phyloP scores from a whole-genome alignment of 163 green algal genomes.

The Coccomyxa subellipsoidea region DNA sequence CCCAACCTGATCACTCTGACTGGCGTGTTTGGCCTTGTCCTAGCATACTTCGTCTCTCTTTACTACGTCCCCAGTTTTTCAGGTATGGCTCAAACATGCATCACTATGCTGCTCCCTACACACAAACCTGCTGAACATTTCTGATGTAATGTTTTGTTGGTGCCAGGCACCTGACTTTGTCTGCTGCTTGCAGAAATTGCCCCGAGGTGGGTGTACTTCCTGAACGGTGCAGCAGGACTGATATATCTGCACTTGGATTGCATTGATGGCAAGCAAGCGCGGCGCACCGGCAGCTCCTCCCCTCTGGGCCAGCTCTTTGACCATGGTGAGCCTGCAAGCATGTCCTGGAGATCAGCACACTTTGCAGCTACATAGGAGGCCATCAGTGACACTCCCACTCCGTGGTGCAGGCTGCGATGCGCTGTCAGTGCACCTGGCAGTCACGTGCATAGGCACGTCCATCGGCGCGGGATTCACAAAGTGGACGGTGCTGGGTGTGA shows the following conservation, averaged over 20 bases:
- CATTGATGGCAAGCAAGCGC: slow-evolving; percentile 74
- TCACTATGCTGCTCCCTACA: no score
- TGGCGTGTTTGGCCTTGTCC: slow-evolving; percentile 66
- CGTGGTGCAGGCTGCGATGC: slow-evolving; percentile 68
- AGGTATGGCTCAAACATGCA: no score
- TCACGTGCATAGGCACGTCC: slow-evolving; percentile 47
- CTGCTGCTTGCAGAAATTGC: slow-evolving; percentile 17
- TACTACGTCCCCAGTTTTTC: slow-evolving; percentile 63
- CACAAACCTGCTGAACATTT: no score
- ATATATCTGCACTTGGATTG: slow-evolving; percentile 64
- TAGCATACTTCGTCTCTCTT: slow-evolving; percentile 53
- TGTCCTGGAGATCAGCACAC: not conserved
- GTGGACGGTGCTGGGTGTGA: slow-evolving; percentile 37
- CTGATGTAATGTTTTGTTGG: no score
- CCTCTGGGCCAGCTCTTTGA: slow-evolving; percentile 95
- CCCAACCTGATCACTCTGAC: slow-evolving; percentile 94
- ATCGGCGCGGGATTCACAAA: slow-evolving; percentile 47
- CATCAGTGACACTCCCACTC: not conserved
- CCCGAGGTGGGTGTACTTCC: slow-evolving; percentile 67
- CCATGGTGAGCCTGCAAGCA: slow-evolving; percentile 56
- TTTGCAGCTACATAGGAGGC: no score
- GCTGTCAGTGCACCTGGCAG: slow-evolving; percentile 69
- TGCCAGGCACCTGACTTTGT: no score
- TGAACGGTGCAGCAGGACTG: slow-evolving; percentile 59
- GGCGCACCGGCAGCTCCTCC: slow-evolving; percentile 77